Evolutionary conservation across 169 alveolate genomes (phyloP).

Genomic region (Eimeria sp.): DNA sequence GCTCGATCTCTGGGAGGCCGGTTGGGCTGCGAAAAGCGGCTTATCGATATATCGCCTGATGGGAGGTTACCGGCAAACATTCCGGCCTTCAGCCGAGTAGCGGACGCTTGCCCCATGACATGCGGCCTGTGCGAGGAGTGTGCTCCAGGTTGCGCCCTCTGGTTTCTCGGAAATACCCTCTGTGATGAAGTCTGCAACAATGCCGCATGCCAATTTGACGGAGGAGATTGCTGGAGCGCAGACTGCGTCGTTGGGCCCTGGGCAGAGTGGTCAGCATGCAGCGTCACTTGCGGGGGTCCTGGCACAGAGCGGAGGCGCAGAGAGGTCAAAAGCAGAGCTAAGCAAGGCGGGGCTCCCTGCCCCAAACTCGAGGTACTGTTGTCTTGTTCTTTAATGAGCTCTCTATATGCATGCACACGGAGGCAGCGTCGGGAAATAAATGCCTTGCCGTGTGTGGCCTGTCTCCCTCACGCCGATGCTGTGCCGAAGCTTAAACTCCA

Average conservation of each 20-base stretch:
- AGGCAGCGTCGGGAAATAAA: neutral
- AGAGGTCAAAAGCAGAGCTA: constrained; percentile 77
- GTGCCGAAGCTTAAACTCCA: too few species aligned
- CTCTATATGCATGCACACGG: neutral
- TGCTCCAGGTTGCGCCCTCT: constrained; percentile 87
- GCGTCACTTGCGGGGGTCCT: constrained; percentile 85
- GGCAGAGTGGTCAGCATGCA: constrained; percentile 87
- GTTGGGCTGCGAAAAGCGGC: constrained; percentile 85
- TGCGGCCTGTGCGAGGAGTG: constrained; percentile 88
- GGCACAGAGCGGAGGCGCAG: constrained; percentile 76
- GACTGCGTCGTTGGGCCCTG: constrained; percentile 86
- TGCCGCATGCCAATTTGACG: constrained; percentile 87
- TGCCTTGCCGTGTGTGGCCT: too few species aligned
- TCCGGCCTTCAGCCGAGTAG: constrained; percentile 86
- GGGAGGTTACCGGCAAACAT: constrained; percentile 73
- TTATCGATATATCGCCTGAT: constrained; percentile 84
- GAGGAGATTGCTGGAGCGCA: constrained; percentile 89
- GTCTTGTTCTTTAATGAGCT: neutral
- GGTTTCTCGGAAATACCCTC: constrained; percentile 88
- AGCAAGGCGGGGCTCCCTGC: constrained; percentile 84
- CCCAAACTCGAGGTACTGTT: constrained; percentile 60
- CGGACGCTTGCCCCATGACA: constrained; percentile 87
- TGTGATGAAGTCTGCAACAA: constrained; percentile 87
- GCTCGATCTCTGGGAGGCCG: constrained; percentile 86
- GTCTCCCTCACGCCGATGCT: too few species aligned